These are phyloP conservation scores for Serendipita sp. DNA, from an alignment of 768 basidiomycete genomes.

Conservation along the genomic window DNA sequence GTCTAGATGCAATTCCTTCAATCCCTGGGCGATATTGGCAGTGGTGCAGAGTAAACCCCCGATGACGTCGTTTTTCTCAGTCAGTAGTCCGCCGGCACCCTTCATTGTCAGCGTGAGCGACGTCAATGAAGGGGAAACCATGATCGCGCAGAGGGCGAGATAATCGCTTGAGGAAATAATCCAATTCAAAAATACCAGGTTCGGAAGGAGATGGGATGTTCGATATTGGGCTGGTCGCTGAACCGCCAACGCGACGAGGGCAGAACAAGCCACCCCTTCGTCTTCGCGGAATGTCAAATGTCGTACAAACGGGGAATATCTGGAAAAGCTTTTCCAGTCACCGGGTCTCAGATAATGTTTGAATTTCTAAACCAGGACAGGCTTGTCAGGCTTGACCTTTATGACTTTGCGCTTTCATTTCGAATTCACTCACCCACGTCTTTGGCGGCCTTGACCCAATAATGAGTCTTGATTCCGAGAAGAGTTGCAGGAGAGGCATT, in stretches of 20 bases:
- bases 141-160: not conserved
- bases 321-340: not conserved
- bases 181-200: not conserved
- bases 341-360: not conserved
- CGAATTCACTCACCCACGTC: not conserved
- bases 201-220: not conserved
- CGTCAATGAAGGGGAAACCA: not conserved
- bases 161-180: not conserved
- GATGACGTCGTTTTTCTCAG: not conserved
- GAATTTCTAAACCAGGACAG: not conserved
- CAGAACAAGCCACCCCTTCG: not conserved
- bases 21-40: not conserved
- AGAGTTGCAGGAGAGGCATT: not conserved
- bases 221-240: not conserved
- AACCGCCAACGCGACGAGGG: not conserved
- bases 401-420: not conserved
- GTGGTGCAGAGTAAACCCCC: not conserved
- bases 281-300: not conserved
- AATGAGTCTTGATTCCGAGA: not conserved
- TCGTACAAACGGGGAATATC: not conserved
- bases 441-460: not conserved
- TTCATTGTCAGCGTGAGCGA: not conserved
- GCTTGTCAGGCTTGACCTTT: not conserved
- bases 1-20: not conserved
- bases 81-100: not conserved